Conservation (phyloP, 495 filamentous ascomycete genomes). For the Penicillium robsamsonii region DNA sequence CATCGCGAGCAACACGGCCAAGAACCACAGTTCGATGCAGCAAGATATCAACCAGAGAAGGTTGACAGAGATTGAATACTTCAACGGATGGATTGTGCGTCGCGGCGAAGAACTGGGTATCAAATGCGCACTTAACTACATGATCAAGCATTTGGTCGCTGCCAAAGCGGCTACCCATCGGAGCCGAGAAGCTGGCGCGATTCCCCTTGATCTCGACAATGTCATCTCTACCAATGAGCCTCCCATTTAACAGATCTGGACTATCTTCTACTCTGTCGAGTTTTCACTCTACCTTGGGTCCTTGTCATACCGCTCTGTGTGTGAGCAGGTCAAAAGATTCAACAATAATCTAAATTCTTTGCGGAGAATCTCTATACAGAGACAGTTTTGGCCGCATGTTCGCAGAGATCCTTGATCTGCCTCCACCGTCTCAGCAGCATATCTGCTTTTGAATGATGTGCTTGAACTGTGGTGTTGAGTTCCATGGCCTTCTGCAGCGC, state of each 20-base stretch:
- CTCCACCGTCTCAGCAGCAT: conserved; percentile 49
- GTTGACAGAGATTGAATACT: conserved; percentile 74
- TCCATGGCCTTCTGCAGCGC: conserved; percentile 31
- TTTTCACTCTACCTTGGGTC: not conserved
- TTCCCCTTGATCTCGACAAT: conserved; percentile 35
- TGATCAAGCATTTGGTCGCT: conserved; percentile 59
- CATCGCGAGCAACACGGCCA: conserved; percentile 58
- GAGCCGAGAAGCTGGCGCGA: conserved; percentile 26
- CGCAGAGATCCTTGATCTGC: conserved; percentile 48
- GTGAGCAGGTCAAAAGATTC: conserved; percentile 3
- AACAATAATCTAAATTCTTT: not conserved
- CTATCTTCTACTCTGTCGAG: not conserved
- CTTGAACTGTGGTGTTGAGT: conserved; percentile 21
- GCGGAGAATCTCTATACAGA: conserved; percentile 11
- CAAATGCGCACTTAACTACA: conserved; percentile 63
- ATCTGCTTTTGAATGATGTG: conserved; percentile 30
- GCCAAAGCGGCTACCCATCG: conserved; percentile 24
- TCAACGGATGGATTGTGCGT: conserved; percentile 80
- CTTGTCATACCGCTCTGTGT: not conserved
- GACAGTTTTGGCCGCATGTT: conserved; percentile 27
- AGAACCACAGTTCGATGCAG: conserved; percentile 77
- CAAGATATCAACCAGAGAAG: conserved; percentile 66
- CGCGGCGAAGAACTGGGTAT: conserved; percentile 68
- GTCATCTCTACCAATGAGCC: conserved; percentile 14
- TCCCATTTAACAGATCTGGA: conserved; percentile 6